phyloP scores from a whole-genome alignment of 345 rosid genomes.

The Orychophragmus violaceus region DNA sequence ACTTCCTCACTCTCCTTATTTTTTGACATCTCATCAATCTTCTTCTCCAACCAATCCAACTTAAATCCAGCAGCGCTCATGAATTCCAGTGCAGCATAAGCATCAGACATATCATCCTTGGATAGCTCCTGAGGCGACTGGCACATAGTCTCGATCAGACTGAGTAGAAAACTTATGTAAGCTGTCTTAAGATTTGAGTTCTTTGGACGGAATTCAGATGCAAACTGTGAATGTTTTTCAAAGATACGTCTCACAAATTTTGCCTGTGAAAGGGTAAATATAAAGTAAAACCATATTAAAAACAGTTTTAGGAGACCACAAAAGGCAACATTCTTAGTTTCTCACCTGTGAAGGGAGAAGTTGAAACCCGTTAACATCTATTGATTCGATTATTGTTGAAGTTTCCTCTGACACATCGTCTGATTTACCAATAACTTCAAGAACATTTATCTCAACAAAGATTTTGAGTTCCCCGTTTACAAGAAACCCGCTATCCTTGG shows the following conservation, averaged over 20 bases:
- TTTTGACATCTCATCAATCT: not conserved
- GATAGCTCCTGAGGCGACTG: not conserved
- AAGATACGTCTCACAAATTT: conserved; percentile 2
- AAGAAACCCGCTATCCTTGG: conserved; percentile 21
- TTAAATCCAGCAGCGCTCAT: conserved; percentile 17
- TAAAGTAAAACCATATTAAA: not conserved
- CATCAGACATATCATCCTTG: conserved; percentile 1
- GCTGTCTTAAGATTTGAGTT: not conserved
- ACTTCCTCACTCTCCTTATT: not conserved
- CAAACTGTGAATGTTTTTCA: conserved; percentile 21
- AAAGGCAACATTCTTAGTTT: not conserved
- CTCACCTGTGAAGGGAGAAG: not conserved
- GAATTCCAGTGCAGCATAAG: not conserved
- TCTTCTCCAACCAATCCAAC: conserved; percentile 27
- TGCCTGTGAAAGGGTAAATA: not conserved
- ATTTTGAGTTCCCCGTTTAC: conserved; percentile 40
- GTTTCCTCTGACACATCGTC: conserved; percentile 8
- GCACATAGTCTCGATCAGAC: conserved; percentile 13
- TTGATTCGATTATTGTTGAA: not conserved
- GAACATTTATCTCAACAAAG: not conserved
- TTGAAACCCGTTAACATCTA: not conserved
- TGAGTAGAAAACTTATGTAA: conserved; percentile 18
- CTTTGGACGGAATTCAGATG: conserved; percentile 5
- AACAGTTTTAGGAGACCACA: too few species aligned
- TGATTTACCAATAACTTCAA: not conserved